Evolutionary conservation across 139 green algal genomes (phyloP).

Genomic region (Limnomonas spitsbergensis): DNA sequence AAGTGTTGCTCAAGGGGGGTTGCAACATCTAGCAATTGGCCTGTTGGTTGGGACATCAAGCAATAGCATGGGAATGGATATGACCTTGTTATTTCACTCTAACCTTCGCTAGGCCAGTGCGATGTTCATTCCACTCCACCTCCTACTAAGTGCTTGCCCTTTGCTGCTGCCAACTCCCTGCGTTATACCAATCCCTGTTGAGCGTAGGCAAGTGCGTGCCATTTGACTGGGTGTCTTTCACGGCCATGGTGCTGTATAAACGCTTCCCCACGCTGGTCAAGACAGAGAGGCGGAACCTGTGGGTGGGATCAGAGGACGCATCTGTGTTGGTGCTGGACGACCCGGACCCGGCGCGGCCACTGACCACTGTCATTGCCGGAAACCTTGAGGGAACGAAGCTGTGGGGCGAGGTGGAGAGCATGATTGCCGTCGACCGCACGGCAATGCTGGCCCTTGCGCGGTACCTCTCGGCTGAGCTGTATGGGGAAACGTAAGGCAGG

Average conservation of each 20-base stretch:
- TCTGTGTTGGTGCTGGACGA: slow-evolving; percentile 29
- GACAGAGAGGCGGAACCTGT: slow-evolving; percentile 26
- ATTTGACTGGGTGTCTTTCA: slow-evolving; percentile 48
- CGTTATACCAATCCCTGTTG: background rate
- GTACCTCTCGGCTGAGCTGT: background rate
- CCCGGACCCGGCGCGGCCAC: background rate
- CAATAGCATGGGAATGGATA: too few relatives aligned
- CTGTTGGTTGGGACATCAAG: too few relatives aligned
- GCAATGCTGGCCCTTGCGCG: slow-evolving; percentile 27
- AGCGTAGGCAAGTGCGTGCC: slow-evolving; percentile 45
- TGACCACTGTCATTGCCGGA: background rate
- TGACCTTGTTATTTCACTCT: too few relatives aligned
- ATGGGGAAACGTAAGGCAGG: too few relatives aligned
- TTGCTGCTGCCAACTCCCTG: background rate
- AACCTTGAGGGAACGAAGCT: slow-evolving; percentile 30
- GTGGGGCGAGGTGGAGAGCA: slow-evolving; percentile 30
- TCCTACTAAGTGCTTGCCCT: too few relatives aligned
- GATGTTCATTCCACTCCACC: too few relatives aligned
- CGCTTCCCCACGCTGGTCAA: slow-evolving; percentile 1
- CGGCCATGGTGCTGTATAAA: slow-evolving; percentile 32
- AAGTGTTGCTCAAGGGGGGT: too few relatives aligned
- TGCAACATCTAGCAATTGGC: too few relatives aligned
- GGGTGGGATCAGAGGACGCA: slow-evolving; percentile 25
- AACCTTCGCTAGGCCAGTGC: too few relatives aligned
- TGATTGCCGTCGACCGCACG: slow-evolving; percentile 24